Evolutionary conservation across 306 rosid species (phyloP), one percentile per base, ranked within the genome.

Genomic region (Quillaja saponaria): DNA sequence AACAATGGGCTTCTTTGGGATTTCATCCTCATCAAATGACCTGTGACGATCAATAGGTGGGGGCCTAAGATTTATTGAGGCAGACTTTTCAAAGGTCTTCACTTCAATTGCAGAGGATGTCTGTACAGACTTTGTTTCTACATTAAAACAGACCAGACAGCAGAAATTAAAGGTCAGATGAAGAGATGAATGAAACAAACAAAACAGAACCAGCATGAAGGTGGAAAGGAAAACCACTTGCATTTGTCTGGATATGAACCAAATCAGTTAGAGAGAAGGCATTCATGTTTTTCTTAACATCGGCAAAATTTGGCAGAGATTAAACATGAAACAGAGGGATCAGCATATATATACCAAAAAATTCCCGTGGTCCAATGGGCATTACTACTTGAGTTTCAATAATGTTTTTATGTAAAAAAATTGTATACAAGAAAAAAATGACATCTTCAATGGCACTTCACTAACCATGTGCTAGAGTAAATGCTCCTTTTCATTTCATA

Each of bases 1-100:
- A 50, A 66, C 67, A 21, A 65, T 0, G 7, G 95, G 80, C 78
- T 76, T 83, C 76, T 76, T 82, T 25, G 82, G 66, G 75, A 85
- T 39, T 34, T 87, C 94, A 14, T 81, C 81, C 6, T 85, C 95
- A 63, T 85, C 95, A 68, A 79, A 89, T 54, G 99, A 92, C 72
- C 89, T 92, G 53, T 48, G 75, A 45, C 90, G 94, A 55, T 90
- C 97, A 34, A 84, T 64, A n/a, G 99, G 99, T 64, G 99, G 99
- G 51, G 99, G 96, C 71, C 76, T 94, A 70, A 94, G 87, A 75
- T 71, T 89, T 73, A 86, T 72, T 45, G 85, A 1, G 35, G 80
- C 74, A 18, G 85, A 42, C 49, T 85, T 19, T 54, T 83, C 87
- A 70, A 85, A 87, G 34, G 89, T 62, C 79, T 87, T 89, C 28